A percentile compares a stretch with the other conserved stretches of the same genome.
phyloP scores from a whole-genome alignment of 441 rosid genomes.

The Arabidopsis hybrid region DNA sequence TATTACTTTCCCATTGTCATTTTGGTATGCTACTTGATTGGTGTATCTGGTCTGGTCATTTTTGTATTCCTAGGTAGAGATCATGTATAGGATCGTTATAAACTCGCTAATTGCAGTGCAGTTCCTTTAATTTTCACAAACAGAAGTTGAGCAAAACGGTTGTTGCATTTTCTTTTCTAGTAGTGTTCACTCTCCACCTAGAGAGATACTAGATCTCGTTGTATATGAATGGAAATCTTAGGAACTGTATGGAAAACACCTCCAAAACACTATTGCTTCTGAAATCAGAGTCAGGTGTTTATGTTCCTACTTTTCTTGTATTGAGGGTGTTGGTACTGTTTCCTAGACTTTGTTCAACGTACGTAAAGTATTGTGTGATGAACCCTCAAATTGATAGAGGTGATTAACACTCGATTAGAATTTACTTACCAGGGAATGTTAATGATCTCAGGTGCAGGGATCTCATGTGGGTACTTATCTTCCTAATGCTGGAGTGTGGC shows the following conservation, averaged over 20 bases:
- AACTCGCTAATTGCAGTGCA: constrained; percentile 22
- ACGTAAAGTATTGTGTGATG: constrained; percentile 9
- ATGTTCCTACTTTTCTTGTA: constrained; percentile 25
- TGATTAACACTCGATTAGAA: constrained; percentile 9
- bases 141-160: constrained; percentile 19
- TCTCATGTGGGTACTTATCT: constrained; percentile 97
- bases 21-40: constrained; percentile 17
- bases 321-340: constrained; percentile 19
- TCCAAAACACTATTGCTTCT: constrained; percentile 7
- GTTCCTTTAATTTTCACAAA: constrained; percentile 15
- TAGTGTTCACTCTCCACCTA: constrained; percentile 21
- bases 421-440: constrained; percentile 25
- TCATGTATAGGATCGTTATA: constrained; percentile 26
- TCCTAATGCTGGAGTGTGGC: constrained; percentile 96
- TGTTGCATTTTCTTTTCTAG: constrained; percentile 27
- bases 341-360: constrained; percentile 27
- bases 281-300: constrained; percentile 27
- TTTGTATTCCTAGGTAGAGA: constrained; percentile 20
- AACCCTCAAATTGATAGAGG: constrained; percentile 17
- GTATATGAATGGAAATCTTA: neutral
- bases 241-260: constrained; percentile 7
- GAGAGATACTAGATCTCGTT: constrained; percentile 25
- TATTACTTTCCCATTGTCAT: constrained; percentile 24
- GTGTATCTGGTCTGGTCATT: constrained; percentile 24
- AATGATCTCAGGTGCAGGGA: constrained; percentile 76